Base-by-base conservation (phyloP, 495 filamentous ascomycete species). In the Collariella sp. region DNA sequence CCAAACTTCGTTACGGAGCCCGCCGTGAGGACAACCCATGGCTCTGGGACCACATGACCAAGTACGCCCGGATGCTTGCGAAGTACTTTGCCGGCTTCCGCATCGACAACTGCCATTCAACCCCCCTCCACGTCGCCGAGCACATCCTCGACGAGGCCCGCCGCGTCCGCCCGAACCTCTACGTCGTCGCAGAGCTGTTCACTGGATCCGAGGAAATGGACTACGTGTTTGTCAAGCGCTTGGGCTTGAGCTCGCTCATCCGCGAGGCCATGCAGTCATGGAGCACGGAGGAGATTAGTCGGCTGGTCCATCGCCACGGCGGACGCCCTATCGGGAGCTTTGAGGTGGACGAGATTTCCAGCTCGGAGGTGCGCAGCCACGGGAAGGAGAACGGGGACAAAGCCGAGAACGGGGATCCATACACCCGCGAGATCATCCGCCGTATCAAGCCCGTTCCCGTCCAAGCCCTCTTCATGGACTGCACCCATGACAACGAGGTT, bases 21-120 rank as follows among this genome's bases (percentile, higher is more conserved):
- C 77, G 80, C 1, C 87, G 85, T 5, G 71, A 93, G 50, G 93
- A 96, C 62, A 95, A 82, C 57, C 93, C 94, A 0, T 99, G 83
- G 70, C 76, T 99, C 19, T 99, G 94, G 94, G 82, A 95, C 6
- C 87, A 86, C 67, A 97, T 99, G 89, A 84, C 85, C 33, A 82
- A 84, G 53, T 99, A 99, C 65, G 93, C 91, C 5, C 81, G 82
- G 13, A 76, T 95, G 62, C 89, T 97, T 80, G 94, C 94, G 40
- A 95, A 91, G 65, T 91, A 94, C 66, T 99, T 99, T 60, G 79
- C 80, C 41, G 94, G 88, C 9, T 96, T 99, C 76, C 86, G 94
- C 16, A 95, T 99, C 58, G 94, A 99, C 70, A 99, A 99, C 66
- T 95, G 89, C 60, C 94, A 99, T 69, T 99, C 94, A 1, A 99